Evolutionary conservation across 345 rosid species (phyloP).

Genomic region (Boechera divaricarpa): DNA sequence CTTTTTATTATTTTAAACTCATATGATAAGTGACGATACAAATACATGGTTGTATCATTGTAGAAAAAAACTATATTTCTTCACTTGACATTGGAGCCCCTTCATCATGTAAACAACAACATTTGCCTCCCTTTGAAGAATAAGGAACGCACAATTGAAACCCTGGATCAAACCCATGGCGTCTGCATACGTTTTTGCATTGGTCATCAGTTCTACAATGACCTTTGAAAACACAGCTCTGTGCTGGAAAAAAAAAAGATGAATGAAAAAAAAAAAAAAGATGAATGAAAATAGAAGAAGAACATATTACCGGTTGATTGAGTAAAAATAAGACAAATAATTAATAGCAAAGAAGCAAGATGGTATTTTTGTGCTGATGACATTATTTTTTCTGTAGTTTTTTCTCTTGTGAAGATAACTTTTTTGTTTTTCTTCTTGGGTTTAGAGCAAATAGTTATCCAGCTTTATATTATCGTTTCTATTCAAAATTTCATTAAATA

Average conservation of each 20-base stretch:
- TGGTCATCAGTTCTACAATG: neutral
- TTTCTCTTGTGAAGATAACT: neutral
- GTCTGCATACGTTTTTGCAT: neutral
- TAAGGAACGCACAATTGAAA: neutral
- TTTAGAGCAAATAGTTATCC: neutral
- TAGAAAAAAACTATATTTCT: neutral
- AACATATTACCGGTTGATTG: conserved; percentile 10
- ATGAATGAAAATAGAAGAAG: neutral
- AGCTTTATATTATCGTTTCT: neutral
- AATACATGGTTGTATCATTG: neutral
- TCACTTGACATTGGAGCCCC: neutral
- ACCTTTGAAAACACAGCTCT: neutral
- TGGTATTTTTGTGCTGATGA: neutral
- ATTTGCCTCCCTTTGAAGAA: neutral
- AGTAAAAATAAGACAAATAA: conserved; percentile 1
- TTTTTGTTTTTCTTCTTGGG: neutral
- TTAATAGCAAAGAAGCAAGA: neutral
- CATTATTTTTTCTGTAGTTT: neutral
- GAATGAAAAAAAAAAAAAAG: neutral
- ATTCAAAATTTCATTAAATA: neutral
- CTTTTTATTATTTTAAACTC: neutral
- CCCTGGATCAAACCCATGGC: neutral
- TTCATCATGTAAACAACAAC: neutral
- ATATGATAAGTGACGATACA: neutral
- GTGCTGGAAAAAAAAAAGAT: neutral